phyloP scores from a whole-genome alignment of 805 yeast species.

The Nakazawaea holstii region DNA sequence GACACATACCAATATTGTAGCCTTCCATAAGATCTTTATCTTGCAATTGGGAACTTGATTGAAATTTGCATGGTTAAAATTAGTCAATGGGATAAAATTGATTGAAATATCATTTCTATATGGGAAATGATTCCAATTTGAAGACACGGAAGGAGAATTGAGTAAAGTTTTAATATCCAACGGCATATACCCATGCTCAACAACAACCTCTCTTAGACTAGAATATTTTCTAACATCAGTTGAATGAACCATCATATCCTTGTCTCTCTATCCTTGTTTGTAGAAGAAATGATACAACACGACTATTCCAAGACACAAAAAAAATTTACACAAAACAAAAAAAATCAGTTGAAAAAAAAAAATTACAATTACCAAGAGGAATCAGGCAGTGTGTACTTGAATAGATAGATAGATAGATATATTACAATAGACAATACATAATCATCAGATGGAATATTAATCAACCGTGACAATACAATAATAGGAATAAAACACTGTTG shows the following conservation, averaged over 20 bases:
- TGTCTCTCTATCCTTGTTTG: background rate
- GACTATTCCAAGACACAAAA: no score
- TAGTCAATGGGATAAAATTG: conserved; percentile 1
- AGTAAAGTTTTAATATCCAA: background rate
- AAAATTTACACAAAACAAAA: no score
- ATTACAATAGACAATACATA: no score
- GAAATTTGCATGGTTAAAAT: no score
- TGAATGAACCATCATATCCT: conserved; percentile 2
- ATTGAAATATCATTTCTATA: conserved; percentile 6
- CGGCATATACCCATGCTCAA: no score
- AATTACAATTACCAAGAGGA: no score
- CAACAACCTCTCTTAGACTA: background rate
- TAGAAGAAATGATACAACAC: background rate
- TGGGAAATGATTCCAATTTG: conserved; percentile 10
- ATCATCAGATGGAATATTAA: no score
- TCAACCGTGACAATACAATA: background rate
- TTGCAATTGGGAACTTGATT: background rate
- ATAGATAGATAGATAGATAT: no score
- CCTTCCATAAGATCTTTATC: conserved; percentile 7
- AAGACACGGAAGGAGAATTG: background rate
- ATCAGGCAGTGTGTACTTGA: no score
- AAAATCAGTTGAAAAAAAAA: no score
- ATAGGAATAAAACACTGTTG: background rate
- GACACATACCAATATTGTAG: conserved; percentile 3
- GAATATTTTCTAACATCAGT: conserved; percentile 5